Evolutionary conservation across 1,139 yeast genomes (phyloP), one percentile per base, ranked within the genome.

Genomic region (Kluyveromyces sp.): DNA sequence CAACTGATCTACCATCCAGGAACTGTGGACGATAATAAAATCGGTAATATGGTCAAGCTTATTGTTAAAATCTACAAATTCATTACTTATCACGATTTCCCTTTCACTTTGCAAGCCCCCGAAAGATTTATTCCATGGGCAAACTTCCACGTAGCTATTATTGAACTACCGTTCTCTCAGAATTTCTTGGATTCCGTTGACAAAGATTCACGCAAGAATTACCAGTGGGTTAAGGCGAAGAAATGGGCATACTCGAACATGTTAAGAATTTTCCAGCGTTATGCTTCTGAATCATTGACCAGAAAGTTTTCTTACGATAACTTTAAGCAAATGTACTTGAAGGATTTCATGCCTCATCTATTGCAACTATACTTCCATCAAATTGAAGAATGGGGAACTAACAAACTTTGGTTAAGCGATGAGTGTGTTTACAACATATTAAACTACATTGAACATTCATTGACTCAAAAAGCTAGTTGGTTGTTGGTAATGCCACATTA

Each of bases 191-290:
- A 73, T 48, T 64, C 67, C 3, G 55, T 72, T 7, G 80, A 77
- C 35, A 69, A 66, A 35, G 77, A 72, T 26, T 77, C 73, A 27
- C 70, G 82, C 51, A 71, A 67, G 41, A 50, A 57, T 21, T 69
- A 72, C 51, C 74, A 83, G 4, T 80, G 86, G 84, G 77, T 74
- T 34, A 90, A 88, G 64, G 78, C 92, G 52, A 86, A 88, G 65
- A 92, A 92, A 64, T 90, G 98, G 97, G 79, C 95, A 1, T 81
- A 81, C 58, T 89, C 88, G 34, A 88, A 88, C 61, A 65, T 90
- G 43, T 78, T 75, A 57, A 77, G 95, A 53, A 64, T 89, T n/a
- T 86, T 84, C 59, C 75, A 75, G 47, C 73, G 95, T 55, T 89
- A 86, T 61, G 89, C 86, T 2, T 75, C 82, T 5, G 58, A 66